Evolutionary conservation across 2,329 filamentous ascomycete genomes (phyloP), one percentile per base, ranked within the genome.

Genomic region (Sporothrix humicola): DNA sequence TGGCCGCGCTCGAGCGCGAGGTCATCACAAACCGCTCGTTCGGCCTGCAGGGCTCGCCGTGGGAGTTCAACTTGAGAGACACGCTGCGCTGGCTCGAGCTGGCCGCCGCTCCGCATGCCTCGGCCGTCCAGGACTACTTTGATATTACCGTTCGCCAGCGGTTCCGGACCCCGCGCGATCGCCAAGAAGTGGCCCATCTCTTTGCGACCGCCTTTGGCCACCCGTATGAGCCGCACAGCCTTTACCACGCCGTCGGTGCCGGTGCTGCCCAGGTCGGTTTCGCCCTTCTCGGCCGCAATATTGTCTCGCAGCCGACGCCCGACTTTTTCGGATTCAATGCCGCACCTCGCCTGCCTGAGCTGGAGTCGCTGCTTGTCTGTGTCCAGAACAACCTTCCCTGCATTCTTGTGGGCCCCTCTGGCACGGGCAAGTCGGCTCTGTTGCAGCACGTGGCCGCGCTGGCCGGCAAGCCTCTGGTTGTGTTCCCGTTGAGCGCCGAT

Each of bases 41-140:
- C 77, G 90, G 89, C 1, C 83, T 85, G 0, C 87, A 90, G 76
- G 90, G 90, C 15, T 93, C 92, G 7, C 96, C 97, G 0, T 99
- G 94, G 96, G 96, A 98, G 79, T 96, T 97, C 80, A 99, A 97
- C 79, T 84, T 99, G 76, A 91, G 94, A 81, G 95, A 98, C 81
- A 93, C 94, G 2, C 88, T 96, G 72, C 89, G 95, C 75, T 98
- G 95, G 95, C 84, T 98, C 66, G 89, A 92, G 77, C 83, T 98
- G 15, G 84, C 93, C 46, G 69, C 59, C 8, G 59, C 65, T 4
- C 59, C 73, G 26, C 10, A 63, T 15, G 46, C 69, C 1, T 52
- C 69, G 6, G 50, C 71, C 46, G 86, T 89, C 8, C 86, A 89
- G 68, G 92, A 97, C 79, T 97, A 97, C 81, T 85, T 97, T 17